Evolutionary conservation across 192 early-diverging fungal genomes (phyloP), one percentile per base, ranked within the genome.

Genomic region (Backusella liffmaniae): DNA sequence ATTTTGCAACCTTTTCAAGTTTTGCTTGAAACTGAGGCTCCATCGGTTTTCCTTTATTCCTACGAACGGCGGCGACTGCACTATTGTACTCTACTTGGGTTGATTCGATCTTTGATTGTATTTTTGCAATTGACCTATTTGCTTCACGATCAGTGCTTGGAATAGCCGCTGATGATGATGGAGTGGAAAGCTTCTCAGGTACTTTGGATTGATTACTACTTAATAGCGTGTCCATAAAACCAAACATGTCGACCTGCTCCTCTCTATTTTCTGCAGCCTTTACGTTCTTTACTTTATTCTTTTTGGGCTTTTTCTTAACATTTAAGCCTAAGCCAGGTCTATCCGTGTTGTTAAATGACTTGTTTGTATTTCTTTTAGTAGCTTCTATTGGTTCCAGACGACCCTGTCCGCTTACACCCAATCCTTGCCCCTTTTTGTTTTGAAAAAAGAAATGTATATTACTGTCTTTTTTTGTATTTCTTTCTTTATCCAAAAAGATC

Each of bases 321-420:
- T 3, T 74, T 30, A 46, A 44, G 15, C 73, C 73, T 15, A 74
- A 18, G 7, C 73, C 73, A 1, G 73, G 65, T 49, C 41, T 74
- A 21, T n/a, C n/a, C 10, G 23, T 39, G 44, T 39, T 44, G 29
- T 23, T 29, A 6, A 18, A 21, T 18, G 42, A 29, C 29, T 44
- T 8, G 18, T 32, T 72, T 9, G 7, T 23, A 29, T 13, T 23
- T 29, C 39, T 21, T 8, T 23, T 16, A 7, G 5, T n/a, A 18
- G 41, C 73, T 12, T 46, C 21, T 26, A 74, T 7, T 6, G 73
- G 73, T 12, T 74, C 73, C 13, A 67, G 4, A 5, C 73, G 73
- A 30, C 73, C 73, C 30, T 74, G 62, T 15, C 62, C 65, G 32
- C 42, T 26, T n/a, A 44, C 37, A 21, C 73, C 73, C 26, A 74